These are phyloP conservation scores for Suillus plorans DNA, from an alignment of 768 basidiomycete species.

Conservation along the genomic window DNA sequence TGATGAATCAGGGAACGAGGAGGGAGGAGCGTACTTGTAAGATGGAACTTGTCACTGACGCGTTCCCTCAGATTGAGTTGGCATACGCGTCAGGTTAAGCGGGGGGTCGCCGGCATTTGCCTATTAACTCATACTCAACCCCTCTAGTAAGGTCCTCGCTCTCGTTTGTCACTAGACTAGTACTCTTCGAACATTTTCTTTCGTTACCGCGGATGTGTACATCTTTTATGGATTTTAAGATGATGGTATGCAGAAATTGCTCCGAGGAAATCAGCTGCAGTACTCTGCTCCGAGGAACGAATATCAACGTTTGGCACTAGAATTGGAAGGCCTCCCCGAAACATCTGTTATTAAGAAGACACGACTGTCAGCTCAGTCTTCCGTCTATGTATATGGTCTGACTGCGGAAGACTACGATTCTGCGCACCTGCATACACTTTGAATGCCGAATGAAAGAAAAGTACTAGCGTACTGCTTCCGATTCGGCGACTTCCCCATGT, in stretches of 20 bases:
- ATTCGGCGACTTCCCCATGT: not conserved
- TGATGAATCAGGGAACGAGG: constrained; percentile 19
- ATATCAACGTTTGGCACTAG: not conserved
- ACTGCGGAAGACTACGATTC: not conserved
- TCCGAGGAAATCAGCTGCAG: not conserved
- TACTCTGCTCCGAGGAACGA: not conserved
- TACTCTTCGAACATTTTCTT: no score
- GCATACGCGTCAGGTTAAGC: constrained; percentile 21
- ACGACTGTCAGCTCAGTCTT: not conserved
- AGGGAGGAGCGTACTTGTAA: constrained; percentile 1
- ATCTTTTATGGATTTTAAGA: not conserved
- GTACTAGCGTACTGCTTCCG: not conserved
- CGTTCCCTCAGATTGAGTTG: constrained; percentile 17
- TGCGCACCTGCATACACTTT: not conserved
- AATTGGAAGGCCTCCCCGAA: not conserved
- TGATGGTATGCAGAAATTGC: not conserved
- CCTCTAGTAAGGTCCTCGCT: not conserved
- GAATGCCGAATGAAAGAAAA: not conserved
- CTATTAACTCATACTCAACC: not conserved
- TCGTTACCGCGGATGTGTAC: not conserved
- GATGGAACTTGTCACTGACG: constrained; percentile 19
- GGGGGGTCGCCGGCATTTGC: constrained; percentile 2
- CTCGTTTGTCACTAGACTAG: no score
- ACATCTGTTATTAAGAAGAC: not conserved
- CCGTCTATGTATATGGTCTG: not conserved